Evolutionary conservation across 1,284 basidiomycete genomes (phyloP), one percentile per base, ranked within the genome.

Genomic region (Tausonia pullulans): DNA sequence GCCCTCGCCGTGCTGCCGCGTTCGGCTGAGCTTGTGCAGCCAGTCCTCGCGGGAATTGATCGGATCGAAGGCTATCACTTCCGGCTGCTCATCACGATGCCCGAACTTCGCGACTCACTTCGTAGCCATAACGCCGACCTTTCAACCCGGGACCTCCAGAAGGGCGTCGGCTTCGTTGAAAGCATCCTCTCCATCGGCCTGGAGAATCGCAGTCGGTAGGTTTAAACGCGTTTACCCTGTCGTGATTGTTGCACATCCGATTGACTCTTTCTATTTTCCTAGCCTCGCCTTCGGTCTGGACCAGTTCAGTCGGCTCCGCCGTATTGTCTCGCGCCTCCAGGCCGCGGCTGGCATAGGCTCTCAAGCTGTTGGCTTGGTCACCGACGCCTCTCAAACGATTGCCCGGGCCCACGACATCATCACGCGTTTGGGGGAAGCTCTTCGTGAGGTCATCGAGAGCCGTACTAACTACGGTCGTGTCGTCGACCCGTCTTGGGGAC

Each of bases 81-180:
- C 69, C 84, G 86, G 40, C 77, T 95, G 45, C 80, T 83, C 16
- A 82, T 83, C 6, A 76, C 83, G 46, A 80, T 98, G 63, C 86
- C 88, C 4, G 79, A 80, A 10, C 78, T 98, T 53, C 81, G 90
- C 53, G 77, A 78, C 6, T 80, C 83, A 0, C 77, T 92, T 61
- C 79, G 82, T 8, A 76, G 80, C 45, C 94, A 97, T 74, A 87
- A 90, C 72, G 75, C 81, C 0, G 95, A 98, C 72, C 74, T 98
- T 53, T 81, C 83, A 7, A 90, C 90, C 10, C 84, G 87, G 6
- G 94, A 98, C 68, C 78, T 98, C 11, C 86, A 86, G 71, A 82
- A 90, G 64, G 91, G 87, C 5, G 76, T 90, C 39, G 85, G 83
- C 68, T 83, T 89, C 64, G 80, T 91, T 7, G 93, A 98, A 76